A percentile compares a stretch with the other conserved stretches of the same genome.
These are phyloP conservation scores for Naumovozyma dairenensis DNA, from an alignment of 805 yeast species.

Conservation along the genomic window DNA sequence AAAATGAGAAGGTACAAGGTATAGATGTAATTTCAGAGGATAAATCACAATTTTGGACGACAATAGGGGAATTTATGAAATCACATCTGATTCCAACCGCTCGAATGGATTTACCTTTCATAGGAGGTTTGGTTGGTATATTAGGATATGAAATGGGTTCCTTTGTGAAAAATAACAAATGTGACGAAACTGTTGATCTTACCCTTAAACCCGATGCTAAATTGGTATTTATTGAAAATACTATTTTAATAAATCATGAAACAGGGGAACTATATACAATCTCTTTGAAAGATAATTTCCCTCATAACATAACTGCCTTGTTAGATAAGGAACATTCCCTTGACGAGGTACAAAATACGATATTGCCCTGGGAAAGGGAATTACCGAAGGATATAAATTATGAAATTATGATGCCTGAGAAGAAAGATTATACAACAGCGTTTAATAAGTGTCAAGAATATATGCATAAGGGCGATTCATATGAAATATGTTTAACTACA, in stretches of 20 bases:
- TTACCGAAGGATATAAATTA: conserved; percentile 20
- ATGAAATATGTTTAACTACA: conserved; percentile 84
- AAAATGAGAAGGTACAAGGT: not conserved
- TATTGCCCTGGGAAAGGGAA: conserved; percentile 10
- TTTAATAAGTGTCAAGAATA: conserved; percentile 58
- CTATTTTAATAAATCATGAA: conserved; percentile 44
- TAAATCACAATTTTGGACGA: conserved; percentile 23
- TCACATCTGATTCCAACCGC: conserved; percentile 6
- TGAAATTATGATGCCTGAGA: conserved; percentile 40
- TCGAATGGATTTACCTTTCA: conserved; percentile 51
- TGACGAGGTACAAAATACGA: not conserved
- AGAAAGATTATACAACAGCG: conserved; percentile 41
- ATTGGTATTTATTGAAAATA: conserved; percentile 59
- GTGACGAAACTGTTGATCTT: conserved; percentile 9
- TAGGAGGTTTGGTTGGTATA: conserved; percentile 86
- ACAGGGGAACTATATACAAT: conserved; percentile 40
- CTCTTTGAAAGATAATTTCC: conserved; percentile 37
- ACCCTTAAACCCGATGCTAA: conserved; percentile 60
- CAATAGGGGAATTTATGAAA: conserved; percentile 22
- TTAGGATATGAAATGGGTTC: conserved; percentile 84
- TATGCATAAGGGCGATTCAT: conserved; percentile 76
- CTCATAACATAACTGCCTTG: conserved; percentile 7
- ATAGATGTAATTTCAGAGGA: conserved; percentile 13
- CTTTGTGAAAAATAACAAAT: conserved; percentile 32
- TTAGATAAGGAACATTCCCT: conserved; percentile 4